These are phyloP conservation scores for Xylaria grammica DNA, from an alignment of 495 filamentous ascomycete species.

Conservation along the genomic window DNA sequence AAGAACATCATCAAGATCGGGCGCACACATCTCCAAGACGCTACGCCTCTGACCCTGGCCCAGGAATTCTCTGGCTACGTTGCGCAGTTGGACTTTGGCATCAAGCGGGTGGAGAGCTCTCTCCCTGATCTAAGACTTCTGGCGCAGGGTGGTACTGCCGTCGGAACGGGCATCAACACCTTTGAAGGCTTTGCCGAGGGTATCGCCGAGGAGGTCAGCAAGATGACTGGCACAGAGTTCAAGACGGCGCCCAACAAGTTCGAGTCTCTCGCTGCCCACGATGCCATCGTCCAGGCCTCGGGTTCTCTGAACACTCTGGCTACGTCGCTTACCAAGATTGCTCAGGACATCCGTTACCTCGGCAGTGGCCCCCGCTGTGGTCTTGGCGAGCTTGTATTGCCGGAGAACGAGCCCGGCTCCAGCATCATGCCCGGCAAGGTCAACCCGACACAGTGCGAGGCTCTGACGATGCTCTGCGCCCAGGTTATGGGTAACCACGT, in stretches of 20 bases:
- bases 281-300: constrained; percentile 91
- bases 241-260: constrained; percentile 99
- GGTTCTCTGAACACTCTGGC: constrained; percentile 94
- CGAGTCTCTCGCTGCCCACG: constrained; percentile 95
- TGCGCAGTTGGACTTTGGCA: constrained; percentile 86
- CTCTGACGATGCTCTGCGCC: constrained; percentile 94
- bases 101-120: constrained; percentile 81
- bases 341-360: constrained; percentile 96
- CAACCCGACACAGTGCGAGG: constrained; percentile 98
- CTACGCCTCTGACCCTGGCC: constrained; percentile 92
- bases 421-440: constrained; percentile 99
- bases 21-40: constrained; percentile 96
- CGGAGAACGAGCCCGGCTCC: constrained; percentile 96
- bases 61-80: constrained; percentile 99
- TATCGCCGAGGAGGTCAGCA: constrained; percentile 86
- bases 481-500: constrained; percentile 98
- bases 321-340: constrained; percentile 93
- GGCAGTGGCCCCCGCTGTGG: constrained; percentile 96
- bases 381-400: constrained; percentile 87
- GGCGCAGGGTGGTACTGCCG: constrained; percentile 95
- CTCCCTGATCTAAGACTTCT: constrained; percentile 85
- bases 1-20: constrained; percentile 97
- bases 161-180: constrained; percentile 97
- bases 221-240: constrained; percentile 91
- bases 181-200: constrained; percentile 94